phyloP scores from a whole-genome alignment of 179 eudicot species.

The Patellifolia procumbens region DNA sequence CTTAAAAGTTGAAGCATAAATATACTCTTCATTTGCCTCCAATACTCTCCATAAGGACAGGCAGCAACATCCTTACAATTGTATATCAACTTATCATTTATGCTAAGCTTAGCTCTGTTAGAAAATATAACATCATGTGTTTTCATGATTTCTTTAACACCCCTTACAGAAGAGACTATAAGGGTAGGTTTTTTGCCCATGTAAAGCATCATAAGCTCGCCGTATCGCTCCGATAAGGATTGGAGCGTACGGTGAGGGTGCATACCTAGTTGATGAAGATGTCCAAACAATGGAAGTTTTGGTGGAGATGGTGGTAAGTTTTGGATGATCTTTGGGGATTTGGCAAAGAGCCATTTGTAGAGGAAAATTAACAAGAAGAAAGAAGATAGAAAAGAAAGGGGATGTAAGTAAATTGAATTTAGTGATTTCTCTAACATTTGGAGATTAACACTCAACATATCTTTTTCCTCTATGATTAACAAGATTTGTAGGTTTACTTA shows the following conservation, averaged over 20 bases:
- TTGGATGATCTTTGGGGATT: neutral
- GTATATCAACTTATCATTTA: neutral
- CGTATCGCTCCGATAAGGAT: conserved; percentile 33
- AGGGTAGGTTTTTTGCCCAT: conserved; percentile 34
- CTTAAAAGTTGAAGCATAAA: conserved; percentile 16
- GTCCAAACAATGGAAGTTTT: conserved; percentile 21
- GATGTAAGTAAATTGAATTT: neutral
- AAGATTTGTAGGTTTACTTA: no score
- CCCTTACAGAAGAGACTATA: conserved; percentile 15
- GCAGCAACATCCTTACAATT: conserved; percentile 11
- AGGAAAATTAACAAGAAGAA: conserved; percentile 11
- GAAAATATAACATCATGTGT: conserved; percentile 22
- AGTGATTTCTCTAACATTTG: conserved; percentile 6
- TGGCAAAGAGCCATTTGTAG: conserved; percentile 9
- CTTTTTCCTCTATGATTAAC: neutral
- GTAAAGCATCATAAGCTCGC: conserved; percentile 40
- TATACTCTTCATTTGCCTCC: conserved; percentile 36
- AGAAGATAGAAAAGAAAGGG: neutral
- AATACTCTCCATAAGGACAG: conserved; percentile 25
- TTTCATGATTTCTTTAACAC: conserved; percentile 28
- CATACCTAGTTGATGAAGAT: conserved; percentile 20
- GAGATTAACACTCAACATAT: neutral
- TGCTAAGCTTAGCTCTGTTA: conserved; percentile 1
- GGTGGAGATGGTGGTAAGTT: conserved; percentile 27
- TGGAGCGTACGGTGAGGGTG: conserved; percentile 33